Evolutionary conservation across 495 filamentous ascomycete species (phyloP).

Genomic region (Penicillium lagena): DNA sequence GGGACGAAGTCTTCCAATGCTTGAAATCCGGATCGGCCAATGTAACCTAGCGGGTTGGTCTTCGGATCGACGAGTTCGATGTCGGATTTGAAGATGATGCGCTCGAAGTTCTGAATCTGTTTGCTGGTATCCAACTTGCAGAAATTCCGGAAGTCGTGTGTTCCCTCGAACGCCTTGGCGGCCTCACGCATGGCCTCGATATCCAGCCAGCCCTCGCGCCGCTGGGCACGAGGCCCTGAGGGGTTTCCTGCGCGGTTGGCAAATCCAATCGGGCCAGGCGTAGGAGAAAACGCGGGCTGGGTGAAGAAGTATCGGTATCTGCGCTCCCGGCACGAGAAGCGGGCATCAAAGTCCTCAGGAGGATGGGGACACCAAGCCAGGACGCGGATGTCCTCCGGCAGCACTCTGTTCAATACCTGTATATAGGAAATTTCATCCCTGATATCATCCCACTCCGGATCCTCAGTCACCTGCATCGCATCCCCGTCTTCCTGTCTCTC

Average conservation of each 20-base stretch:
- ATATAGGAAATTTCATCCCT: slow-evolving; percentile 79
- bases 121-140: slow-evolving; percentile 85
- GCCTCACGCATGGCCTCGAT: slow-evolving; percentile 81
- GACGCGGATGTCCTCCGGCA: slow-evolving; percentile 82
- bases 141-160: slow-evolving; percentile 95
- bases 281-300: slow-evolving; percentile 74
- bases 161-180: slow-evolving; percentile 69
- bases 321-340: slow-evolving; percentile 87
- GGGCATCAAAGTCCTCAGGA: slow-evolving; percentile 73
- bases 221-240: slow-evolving; percentile 20
- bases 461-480: slow-evolving; percentile 16
- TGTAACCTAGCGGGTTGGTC: slow-evolving; percentile 35
- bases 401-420: slow-evolving; percentile 71
- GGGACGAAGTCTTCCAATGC: slow-evolving; percentile 10
- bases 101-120: slow-evolving; percentile 73
- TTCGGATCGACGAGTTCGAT: slow-evolving; percentile 60
- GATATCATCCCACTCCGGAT: slow-evolving; percentile 62
- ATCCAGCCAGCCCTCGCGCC: slow-evolving; percentile 59
- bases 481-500: slow-evolving; percentile 15
- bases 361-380: slow-evolving; percentile 89
- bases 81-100: slow-evolving; percentile 67
- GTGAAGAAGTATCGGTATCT: slow-evolving; percentile 97
- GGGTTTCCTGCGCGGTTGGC: slow-evolving; percentile 12
- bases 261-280: slow-evolving; percentile 30
- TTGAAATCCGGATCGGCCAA: slow-evolving; percentile 27